Base-by-base conservation (phyloP, 257 asterid genomes). In the Capsicum rhomboideum region DNA sequence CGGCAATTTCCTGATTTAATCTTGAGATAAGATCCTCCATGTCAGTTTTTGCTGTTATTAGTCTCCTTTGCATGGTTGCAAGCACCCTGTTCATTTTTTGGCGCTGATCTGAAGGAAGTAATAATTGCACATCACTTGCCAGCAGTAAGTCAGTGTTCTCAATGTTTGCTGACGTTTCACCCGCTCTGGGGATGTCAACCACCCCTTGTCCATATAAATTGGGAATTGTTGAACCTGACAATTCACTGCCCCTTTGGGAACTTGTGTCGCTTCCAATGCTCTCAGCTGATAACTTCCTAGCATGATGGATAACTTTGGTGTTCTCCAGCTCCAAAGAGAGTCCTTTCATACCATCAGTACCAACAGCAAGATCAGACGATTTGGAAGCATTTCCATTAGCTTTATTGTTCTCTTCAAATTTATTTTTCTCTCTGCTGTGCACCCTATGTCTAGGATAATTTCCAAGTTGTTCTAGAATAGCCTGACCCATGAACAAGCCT, bases 21-120 rank as follows among this genome's bases (percentile, higher is more conserved):
- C 99, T 92, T 8, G 98, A 93, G 77, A 94, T 90, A 80, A 97
- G 98, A 95, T 97, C 98, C 93, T 97, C 99, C 98, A 95, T 97
- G 85, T 97, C 99, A 75, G 98, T 93, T 89, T 90, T 97, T 72
- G 99, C 92, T 37, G 97, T 91, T 49, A 85, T 86, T 88, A 97
- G 88, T 86, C 97, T 90, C 87, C 93, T 91, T 86, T 95, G 97
- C 97, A 93, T 85, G 64, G 93, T 92, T 40, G 84, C 82, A 63
- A 97, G 96, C 72, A 91, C 88, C 84, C 94, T 88, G 84, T 91
- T 93, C 97, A 95, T 80, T 88, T 91, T 97, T 84, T 92, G 97
- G 83, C 97, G 95, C 85, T 97, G 97, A 89, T 95, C 94, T 86
- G 84, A 87, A 8, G 98, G 98, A 85, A 97, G 85, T 88, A 93